Evolutionary conservation across 306 rosid genomes (phyloP), one percentile per base, ranked within the genome.

Genomic region (Prunus mira): DNA sequence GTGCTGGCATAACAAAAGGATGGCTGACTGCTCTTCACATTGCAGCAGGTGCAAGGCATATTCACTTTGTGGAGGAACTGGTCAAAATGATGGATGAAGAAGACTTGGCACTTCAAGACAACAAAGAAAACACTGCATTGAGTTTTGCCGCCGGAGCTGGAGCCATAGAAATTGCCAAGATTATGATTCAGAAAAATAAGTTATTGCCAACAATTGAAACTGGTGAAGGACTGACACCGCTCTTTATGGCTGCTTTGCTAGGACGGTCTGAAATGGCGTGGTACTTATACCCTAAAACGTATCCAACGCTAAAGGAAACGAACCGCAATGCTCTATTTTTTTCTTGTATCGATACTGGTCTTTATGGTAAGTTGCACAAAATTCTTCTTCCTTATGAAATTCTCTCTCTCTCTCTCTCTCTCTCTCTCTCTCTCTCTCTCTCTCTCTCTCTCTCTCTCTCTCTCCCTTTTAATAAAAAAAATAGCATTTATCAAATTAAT

Each of bases 101-200:
- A 3, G 74, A 78, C 18, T 68, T 82, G 56, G 80, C 63, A 19
- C 10, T 17, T 41, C 34, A 0, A 55, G 47, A 74, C 13, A 1
- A 0, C 9, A 8, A 67, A 0, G 80, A 49, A 62, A 24, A 68
- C 12, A 78, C 86, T 0, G 80, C 77, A 22, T 57, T 78, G 19
- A 34, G 58, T 28, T 60, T 30, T 24, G 82, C 82, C 2, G 82
- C 79, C 2, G 18, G 61, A 5, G 49, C 76, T 14, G 75, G 86
- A 69, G 32, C n/a, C 1, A 43, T 74, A 25, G 15, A 18, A 7
- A 74, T 78, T 32, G 82, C 79, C 2, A 0, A 78, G 43, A 50
- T 67, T n/a, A 45, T 78, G 70, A 71, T 73, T 7, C 1, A 19
- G 1, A 46, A 12, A 54, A 78, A 72, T 12, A 4, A 0, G 3